These are phyloP conservation scores for Diaporthe sp. DNA, from an alignment of 2,329 filamentous ascomycete genomes.

Conservation along the genomic window DNA sequence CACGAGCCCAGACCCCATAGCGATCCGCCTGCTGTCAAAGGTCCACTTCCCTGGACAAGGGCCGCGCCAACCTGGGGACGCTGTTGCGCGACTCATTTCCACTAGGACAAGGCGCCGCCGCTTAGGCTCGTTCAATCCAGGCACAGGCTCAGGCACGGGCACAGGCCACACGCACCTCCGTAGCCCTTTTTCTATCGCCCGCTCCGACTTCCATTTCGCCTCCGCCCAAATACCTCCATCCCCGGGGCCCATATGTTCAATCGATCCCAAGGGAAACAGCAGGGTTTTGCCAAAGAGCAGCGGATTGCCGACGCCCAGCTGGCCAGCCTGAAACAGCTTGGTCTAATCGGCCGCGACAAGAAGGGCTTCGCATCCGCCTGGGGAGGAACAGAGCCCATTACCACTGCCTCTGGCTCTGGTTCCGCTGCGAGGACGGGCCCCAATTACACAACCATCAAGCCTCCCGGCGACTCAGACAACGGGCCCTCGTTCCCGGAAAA, in stretches of 20 bases:
- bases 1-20: conserved; percentile 40
- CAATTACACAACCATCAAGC: conserved; percentile 35
- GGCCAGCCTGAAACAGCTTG: conserved; percentile 55
- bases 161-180: conserved; percentile 34
- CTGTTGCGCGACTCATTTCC: conserved; percentile 41
- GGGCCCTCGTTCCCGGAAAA: conserved; percentile 51
- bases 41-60: conserved; percentile 37
- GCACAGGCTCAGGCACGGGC: conserved; percentile 27
- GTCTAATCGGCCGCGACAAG: conserved; percentile 49
- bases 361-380: conserved; percentile 46
- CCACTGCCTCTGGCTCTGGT: conserved; percentile 33
- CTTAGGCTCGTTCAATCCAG: conserved; percentile 37
- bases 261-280: conserved; percentile 57
- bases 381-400: conserved; percentile 44
- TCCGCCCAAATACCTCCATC: conserved; percentile 30
- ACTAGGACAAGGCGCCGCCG: conserved; percentile 34
- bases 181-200: conserved; percentile 40
- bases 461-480: conserved; percentile 41
- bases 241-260: conserved; percentile 59
- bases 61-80: conserved; percentile 39
- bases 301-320: conserved; percentile 53
- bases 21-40: conserved; percentile 36
- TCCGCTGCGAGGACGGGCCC: conserved; percentile 36
- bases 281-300: conserved; percentile 56
- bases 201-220: conserved; percentile 39